Percentiles rank a stretch among this genome's conserved stretches.
Evolutionary conservation across 2,329 filamentous ascomycete genomes (phyloP).

Genomic region (Pestalotiopsis sp.): DNA sequence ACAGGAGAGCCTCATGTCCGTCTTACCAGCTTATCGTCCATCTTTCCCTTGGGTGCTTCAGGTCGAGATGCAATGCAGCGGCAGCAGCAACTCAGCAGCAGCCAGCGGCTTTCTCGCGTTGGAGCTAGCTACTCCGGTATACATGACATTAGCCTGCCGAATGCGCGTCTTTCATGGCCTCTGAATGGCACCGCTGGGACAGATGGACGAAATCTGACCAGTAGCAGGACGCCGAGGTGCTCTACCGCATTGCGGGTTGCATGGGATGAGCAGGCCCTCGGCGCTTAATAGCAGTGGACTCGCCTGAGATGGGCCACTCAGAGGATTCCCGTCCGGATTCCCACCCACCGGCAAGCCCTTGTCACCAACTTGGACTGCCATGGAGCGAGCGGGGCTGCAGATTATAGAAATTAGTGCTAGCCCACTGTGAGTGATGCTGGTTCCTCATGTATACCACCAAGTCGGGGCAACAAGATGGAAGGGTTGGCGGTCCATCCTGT

Average conservation of each 20-base stretch:
- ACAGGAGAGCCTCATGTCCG: background rate
- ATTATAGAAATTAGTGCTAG: constrained; percentile 13
- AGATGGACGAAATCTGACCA: constrained; percentile 23
- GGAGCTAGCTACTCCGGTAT: constrained; percentile 29
- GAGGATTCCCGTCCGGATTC: constrained; percentile 24
- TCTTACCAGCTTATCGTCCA: background rate
- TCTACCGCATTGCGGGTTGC: constrained; percentile 40
- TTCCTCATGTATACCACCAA: constrained; percentile 9
- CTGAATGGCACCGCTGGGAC: constrained; percentile 25
- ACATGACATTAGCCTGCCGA: constrained; percentile 32
- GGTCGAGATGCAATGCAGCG: constrained; percentile 20
- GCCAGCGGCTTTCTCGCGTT: constrained; percentile 19
- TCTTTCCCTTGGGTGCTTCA: constrained; percentile 15
- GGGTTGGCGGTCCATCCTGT: background rate
- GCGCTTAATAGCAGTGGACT: constrained; percentile 56
- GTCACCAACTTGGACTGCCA: constrained; percentile 7
- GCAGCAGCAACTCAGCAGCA: constrained; percentile 11
- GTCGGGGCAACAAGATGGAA: constrained; percentile 18
- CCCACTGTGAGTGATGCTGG: background rate
- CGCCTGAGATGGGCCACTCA: constrained; percentile 44
- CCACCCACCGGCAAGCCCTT: constrained; percentile 1
- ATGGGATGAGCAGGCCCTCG: constrained; percentile 52
- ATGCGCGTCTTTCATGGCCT: constrained; percentile 37
- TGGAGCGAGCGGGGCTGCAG: constrained; percentile 3
- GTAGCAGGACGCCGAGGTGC: constrained; percentile 27